These are phyloP conservation scores for Hibiscus trionum DNA, from an alignment of 345 rosid genomes.

Conservation along the genomic window DNA sequence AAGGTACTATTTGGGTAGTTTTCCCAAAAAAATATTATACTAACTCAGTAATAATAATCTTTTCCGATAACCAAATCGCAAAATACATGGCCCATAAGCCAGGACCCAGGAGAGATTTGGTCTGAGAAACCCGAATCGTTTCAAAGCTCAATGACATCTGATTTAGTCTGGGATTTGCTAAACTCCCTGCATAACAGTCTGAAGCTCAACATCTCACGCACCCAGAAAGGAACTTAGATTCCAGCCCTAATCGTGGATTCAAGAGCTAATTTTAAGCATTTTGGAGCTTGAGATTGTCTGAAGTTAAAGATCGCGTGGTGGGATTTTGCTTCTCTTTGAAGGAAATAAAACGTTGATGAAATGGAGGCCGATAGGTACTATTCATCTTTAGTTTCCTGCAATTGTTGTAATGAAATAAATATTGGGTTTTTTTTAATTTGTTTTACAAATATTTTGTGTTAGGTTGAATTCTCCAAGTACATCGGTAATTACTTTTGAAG, in stretches of 20 bases:
- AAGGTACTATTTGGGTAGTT: no score
- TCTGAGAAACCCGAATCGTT: no score
- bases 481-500: conserved; percentile 53
- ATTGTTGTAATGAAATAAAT: neutral
- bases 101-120: no score
- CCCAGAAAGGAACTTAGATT: neutral
- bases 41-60: no score
- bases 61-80: no score
- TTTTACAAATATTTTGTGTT: neutral
- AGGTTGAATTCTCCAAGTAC: conserved; percentile 88
- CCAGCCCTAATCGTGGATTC: neutral
- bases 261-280: neutral
- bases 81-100: no score
- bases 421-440: neutral
- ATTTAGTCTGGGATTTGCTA: neutral
- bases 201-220: neutral
- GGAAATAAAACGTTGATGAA: neutral
- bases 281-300: neutral
- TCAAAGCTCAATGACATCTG: neutral
- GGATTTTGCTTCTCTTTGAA: neutral
- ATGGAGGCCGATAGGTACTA: conserved; percentile 13
- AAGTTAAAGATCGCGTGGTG: neutral
- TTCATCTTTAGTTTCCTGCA: neutral
- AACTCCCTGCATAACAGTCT: neutral
- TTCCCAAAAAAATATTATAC: no score